phyloP scores from a whole-genome alignment of 371 early-diverging fungal species.

The Mortierella sp. region DNA sequence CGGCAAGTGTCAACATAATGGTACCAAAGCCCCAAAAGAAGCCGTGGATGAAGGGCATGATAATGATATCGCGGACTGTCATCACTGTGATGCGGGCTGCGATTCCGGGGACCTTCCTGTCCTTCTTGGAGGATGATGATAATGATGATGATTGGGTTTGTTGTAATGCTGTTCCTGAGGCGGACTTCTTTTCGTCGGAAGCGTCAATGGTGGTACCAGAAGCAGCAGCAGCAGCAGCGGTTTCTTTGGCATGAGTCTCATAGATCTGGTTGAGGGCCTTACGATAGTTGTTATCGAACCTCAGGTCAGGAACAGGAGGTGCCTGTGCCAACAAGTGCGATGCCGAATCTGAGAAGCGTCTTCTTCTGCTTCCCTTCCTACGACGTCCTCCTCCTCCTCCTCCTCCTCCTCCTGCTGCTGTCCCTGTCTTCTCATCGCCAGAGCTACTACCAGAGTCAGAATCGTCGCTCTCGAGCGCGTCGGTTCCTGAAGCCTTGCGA shows the following conservation, averaged over 20 bases:
- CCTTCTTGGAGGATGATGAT: too few relatives aligned
- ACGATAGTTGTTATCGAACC: conserved; percentile 53
- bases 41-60: conserved; percentile 60
- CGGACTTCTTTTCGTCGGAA: not conserved
- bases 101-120: conserved; percentile 27
- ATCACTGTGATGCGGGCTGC: conserved; percentile 42
- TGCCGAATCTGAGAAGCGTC: conserved; percentile 41
- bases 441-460: conserved; percentile 8
- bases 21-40: conserved; percentile 62
- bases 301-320: conserved; percentile 50
- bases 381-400: not conserved
- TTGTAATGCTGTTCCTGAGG: conserved; percentile 5
- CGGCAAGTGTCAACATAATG: conserved; percentile 30
- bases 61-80: conserved; percentile 55
- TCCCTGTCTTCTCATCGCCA: conserved; percentile 11
- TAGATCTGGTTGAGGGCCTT: conserved; percentile 55
- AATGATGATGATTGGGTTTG: too few relatives aligned
- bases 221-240: conserved; percentile 12
- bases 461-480: not conserved
- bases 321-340: conserved; percentile 45
- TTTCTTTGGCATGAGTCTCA: conserved; percentile 32
- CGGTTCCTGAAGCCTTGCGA: not conserved
- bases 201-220: not conserved
- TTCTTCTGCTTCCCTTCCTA: conserved; percentile 11
- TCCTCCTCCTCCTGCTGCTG: too few relatives aligned